phyloP scores from a whole-genome alignment of 2,329 filamentous ascomycete genomes.

The Hymenotorrendiella dingleyae region DNA sequence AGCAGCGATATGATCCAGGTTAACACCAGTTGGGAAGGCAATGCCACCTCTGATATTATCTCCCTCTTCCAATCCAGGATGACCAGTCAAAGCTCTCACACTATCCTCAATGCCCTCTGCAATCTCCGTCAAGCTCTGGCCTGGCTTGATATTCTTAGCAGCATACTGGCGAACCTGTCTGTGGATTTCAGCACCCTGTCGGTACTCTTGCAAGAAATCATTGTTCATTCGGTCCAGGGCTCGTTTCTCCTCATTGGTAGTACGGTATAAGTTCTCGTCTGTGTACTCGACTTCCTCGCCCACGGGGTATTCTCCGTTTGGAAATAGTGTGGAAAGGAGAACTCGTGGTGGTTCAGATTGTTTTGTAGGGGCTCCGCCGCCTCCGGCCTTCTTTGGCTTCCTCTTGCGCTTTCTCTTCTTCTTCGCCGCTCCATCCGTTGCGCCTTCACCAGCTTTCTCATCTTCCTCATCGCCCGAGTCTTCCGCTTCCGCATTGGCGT shows the following conservation, averaged over 20 bases:
- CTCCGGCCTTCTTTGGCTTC: constrained; percentile 73
- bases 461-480: constrained; percentile 51
- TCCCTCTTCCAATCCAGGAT: constrained; percentile 70
- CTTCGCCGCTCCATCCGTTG: constrained; percentile 44
- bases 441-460: constrained; percentile 35
- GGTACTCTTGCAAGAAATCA: constrained; percentile 75
- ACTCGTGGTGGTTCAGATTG: constrained; percentile 77
- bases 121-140: constrained; percentile 73
- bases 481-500: constrained; percentile 31
- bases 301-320: constrained; percentile 64
- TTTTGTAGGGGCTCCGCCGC: constrained; percentile 54
- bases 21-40: constrained; percentile 81
- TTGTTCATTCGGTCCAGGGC: constrained; percentile 75
- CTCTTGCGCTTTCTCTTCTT: constrained; percentile 58
- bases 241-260: constrained; percentile 78
- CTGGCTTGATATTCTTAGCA: constrained; percentile 73
- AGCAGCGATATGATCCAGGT: constrained; percentile 77
- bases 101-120: constrained; percentile 83
- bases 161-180: constrained; percentile 81
- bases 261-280: constrained; percentile 72
- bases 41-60: constrained; percentile 75
- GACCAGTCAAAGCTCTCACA: constrained; percentile 70
- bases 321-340: constrained; percentile 67
- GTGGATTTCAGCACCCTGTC: constrained; percentile 82
- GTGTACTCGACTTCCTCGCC: constrained; percentile 75